Base-by-base conservation (phyloP, 192 early-diverging fungal genomes). In the Irineochytrium annulatum region DNA sequence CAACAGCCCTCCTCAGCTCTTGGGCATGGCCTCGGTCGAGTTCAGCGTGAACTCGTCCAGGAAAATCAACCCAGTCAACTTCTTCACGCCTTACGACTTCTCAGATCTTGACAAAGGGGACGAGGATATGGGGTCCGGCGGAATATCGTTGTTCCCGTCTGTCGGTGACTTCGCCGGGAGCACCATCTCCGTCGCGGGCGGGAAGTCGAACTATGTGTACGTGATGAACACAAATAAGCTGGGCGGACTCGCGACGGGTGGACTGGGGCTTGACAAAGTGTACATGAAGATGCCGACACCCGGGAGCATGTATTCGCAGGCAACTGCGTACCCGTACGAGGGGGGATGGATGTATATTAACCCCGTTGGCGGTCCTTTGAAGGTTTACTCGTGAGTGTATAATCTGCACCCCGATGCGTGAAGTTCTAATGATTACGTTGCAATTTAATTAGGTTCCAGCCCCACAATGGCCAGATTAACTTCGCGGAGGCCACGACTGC, bases 41-140 rank as follows among this genome's bases (percentile, higher is more conserved):
- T 37, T 64, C 43, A 14, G 6, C 11, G n/a, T 64, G 13, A 22
- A 22, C 24, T n/a, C n/a, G n/a, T 6, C 53, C 6, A 57, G 4
- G 26, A 32, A 32, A 3, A 29, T 14, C 8, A 13, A 19, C 24
- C 28, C 11, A 6, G 5, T 20, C 16, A 54, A 57, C 41, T 56
- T 24, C 32, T 64, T 64, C 32, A 24, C 57, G 43, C 62, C 62
- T 5, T 17, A 55, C 20, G 33, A 57, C 19, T 43, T 1, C 54
- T 37, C 44, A 22, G 41, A 16, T 11, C 45, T 43, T n/a, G 49
- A 64, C 55, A 19, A 37, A 1, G 28, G 28, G 6, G 54, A 57
- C 43, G 29, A 17, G 11, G 62, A 64, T 43, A 57, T 57, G 17
- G 62, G 62, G 11, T 11, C 53, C 5, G 62, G 62, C 0, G 62